Base-by-base conservation (phyloP, 768 basidiomycete genomes). In the Suillus ampliporus region DNA sequence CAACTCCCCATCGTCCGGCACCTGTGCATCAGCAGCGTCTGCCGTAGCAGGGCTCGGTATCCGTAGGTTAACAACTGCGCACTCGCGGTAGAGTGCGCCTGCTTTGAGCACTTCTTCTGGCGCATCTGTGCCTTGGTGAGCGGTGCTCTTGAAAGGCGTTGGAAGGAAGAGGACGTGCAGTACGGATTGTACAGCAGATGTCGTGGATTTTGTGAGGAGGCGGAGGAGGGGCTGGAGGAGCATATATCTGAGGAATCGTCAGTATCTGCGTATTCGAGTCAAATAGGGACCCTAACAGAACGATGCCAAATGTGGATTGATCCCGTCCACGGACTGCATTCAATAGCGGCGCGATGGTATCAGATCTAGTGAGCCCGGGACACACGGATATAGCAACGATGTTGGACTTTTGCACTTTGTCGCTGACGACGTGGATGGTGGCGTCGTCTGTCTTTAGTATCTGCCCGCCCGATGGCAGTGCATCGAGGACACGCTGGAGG, bases 401-500 rank as follows among this genome's bases (percentile, higher is more conserved):
- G 65, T 95, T 95, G 0, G 87, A 90, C 57, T 84, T 84, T 62
- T 89, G 85, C 14, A 70, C 61, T 63, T 80, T 79, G 2, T 76
- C 68, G 63, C 74, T 77, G 53, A 83, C 78, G 0, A 83, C 82
- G 9, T 65, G 72, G 44, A 78, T 65, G 2, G 71, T 61, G 44
- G 67, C 63, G 58, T 72, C 73, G 46, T 79, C 72, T 38, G 76
- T 75, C 56, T 68, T 68, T 8, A 86, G 84, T 4, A 83, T 72
- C 61, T 86, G 86, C 1, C 85, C 83, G 14, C 85, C 81, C 5
- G 80, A 77, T 0, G 92, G 91, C 2, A 97, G 83, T 1, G 93
- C 91, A 68, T 96, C 91, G 35, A 96, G 77, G 31, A 96, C 84
- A 13, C 90, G 85, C 71, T 97, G 94, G 5, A 97, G 82, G 76